Percentiles rank a stretch among this genome's conserved stretches.
Conservation (phyloP, 768 basidiomycete species). For the Rhodotorula babjevae region DNA sequence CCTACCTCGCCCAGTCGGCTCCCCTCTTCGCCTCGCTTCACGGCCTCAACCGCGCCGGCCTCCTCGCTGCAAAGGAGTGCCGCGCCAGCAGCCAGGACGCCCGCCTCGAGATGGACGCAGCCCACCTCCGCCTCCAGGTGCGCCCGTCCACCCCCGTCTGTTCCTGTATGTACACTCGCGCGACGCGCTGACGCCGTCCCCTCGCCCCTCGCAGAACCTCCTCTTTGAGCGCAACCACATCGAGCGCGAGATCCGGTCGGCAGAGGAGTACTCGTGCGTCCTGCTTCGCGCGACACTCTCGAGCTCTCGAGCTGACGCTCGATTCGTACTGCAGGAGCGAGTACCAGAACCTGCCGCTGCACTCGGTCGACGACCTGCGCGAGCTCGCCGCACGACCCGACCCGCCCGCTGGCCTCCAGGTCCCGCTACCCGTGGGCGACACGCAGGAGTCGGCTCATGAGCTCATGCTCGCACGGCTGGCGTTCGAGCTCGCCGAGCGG, state of each 20-base stretch:
- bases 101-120: constrained; percentile 83
- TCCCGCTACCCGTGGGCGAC: constrained; percentile 52
- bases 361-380: constrained; percentile 64
- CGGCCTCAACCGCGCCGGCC: constrained; percentile 68
- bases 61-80: constrained; percentile 60
- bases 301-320: too few species aligned
- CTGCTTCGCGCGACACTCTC: too few species aligned
- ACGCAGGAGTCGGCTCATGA: constrained; percentile 62
- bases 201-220: constrained; percentile 58
- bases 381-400: constrained; percentile 52
- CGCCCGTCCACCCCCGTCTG: too few species aligned
- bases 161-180: too few species aligned
- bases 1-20: constrained; percentile 11
- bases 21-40: constrained; percentile 68
- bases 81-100: constrained; percentile 69
- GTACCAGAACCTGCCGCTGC: constrained; percentile 78
- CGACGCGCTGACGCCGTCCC: too few species aligned
- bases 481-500: constrained; percentile 80
- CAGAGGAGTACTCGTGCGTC: constrained; percentile 61
- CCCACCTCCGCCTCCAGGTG: constrained; percentile 55
- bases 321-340: constrained; percentile 74
- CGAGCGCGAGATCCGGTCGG: constrained; percentile 86
- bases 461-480: constrained; percentile 78
- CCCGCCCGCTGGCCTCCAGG: constrained; percentile 57
- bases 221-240: constrained; percentile 84